Percentiles rank a stretch among this genome's conserved stretches.
Conservation (phyloP, 352 stramenopile genomes). For the Pythium dissotocum region DNA sequence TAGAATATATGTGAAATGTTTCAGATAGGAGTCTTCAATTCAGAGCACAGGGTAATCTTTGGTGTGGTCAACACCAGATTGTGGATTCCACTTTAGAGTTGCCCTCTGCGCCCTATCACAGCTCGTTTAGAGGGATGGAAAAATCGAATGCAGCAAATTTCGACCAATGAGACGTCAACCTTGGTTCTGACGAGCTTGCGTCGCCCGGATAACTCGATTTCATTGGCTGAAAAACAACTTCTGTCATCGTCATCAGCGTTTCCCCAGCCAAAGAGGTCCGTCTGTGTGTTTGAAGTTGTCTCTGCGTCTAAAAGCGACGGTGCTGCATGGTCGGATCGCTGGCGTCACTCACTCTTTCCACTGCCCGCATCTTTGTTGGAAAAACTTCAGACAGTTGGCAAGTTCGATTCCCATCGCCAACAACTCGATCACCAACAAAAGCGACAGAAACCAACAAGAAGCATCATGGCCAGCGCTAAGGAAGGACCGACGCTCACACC, state of each 20-base stretch:
- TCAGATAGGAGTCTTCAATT: not conserved
- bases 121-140: constrained; percentile 24
- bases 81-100: constrained; percentile 7
- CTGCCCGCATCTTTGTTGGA: not conserved
- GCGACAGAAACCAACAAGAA: constrained; percentile 1
- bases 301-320: constrained; percentile 19
- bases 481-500: constrained; percentile 15
- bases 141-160: constrained; percentile 22
- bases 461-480: constrained; percentile 14
- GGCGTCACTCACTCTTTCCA: not conserved
- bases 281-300: constrained; percentile 26
- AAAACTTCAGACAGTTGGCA: constrained; percentile 18
- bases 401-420: constrained; percentile 2
- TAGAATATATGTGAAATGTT: constrained; percentile 3
- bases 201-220: constrained; percentile 6
- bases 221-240: constrained; percentile 22
- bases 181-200: constrained; percentile 27
- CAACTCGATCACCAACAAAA: constrained; percentile 11
- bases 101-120: constrained; percentile 1
- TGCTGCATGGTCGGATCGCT: constrained; percentile 8
- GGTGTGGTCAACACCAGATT: constrained; percentile 14
- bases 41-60: not conserved
- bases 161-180: constrained; percentile 23
- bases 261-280: not conserved
- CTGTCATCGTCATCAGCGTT: constrained; percentile 5